A percentile compares a stretch with the other conserved stretches of the same genome.
phyloP scores from a whole-genome alignment of 306 rosid genomes.

The Bauhinia variegata region DNA sequence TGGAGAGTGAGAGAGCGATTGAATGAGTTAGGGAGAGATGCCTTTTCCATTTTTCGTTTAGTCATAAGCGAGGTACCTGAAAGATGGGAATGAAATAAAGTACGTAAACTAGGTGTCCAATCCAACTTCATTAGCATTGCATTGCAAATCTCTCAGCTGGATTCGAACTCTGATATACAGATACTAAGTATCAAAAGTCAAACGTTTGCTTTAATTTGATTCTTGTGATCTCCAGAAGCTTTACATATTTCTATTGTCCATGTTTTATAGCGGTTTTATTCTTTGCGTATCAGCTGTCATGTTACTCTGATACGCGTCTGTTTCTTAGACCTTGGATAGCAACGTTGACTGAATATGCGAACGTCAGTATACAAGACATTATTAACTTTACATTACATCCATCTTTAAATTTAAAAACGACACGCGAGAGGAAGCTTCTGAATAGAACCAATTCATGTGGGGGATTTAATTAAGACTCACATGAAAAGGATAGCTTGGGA shows the following conservation, averaged over 20 bases:
- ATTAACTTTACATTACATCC: constrained; percentile 24
- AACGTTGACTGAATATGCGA: constrained; percentile 29
- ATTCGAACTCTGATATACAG: constrained; percentile 4
- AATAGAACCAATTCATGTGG: constrained; percentile 67
- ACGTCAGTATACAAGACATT: too few relatives aligned
- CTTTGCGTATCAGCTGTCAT: constrained; percentile 29
- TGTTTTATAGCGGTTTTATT: constrained; percentile 24
- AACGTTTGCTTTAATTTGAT: too few relatives aligned
- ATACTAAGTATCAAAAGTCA: constrained; percentile 29
- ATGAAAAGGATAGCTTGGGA: constrained; percentile 60
- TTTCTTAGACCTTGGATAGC: constrained; percentile 33
- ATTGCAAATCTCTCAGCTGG: constrained; percentile 30
- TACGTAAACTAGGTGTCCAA: constrained; percentile 23
- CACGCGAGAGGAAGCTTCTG: constrained; percentile 20
- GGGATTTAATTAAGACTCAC: constrained; percentile 59
- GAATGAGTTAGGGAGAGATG: constrained; percentile 16
- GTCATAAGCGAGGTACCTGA: constrained; percentile 33
- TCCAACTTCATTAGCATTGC: constrained; percentile 30
- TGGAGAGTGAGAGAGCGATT: too few relatives aligned
- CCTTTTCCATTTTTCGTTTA: background rate
- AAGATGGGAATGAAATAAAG: constrained; percentile 44
- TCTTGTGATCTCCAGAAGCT: constrained; percentile 30
- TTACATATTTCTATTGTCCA: constrained; percentile 37
- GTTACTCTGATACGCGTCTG: constrained; percentile 47
- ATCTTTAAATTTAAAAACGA: background rate